Conservation (phyloP, 1,139 yeast genomes). For the Debaryomycetaceae sp. region DNA sequence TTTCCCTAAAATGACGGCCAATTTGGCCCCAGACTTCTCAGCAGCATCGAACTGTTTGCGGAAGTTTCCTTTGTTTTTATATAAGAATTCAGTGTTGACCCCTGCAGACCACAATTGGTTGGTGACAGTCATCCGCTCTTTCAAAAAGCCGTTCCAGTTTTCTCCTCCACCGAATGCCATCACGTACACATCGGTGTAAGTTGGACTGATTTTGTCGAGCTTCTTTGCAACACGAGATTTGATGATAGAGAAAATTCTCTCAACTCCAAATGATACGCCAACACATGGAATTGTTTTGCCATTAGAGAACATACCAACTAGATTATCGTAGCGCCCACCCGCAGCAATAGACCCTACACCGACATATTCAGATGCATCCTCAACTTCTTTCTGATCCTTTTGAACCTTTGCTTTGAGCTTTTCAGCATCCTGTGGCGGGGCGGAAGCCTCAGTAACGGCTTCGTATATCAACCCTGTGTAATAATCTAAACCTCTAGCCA, state of each 20-base stretch:
- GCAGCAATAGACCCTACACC: slow-evolving; percentile 99
- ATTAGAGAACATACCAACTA: slow-evolving; percentile 94
- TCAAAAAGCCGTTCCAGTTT: slow-evolving; percentile 87
- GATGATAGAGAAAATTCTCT: slow-evolving; percentile 85
- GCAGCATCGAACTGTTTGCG: slow-evolving; percentile 98
- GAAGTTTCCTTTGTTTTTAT: slow-evolving; percentile 88
- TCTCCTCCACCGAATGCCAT: slow-evolving; percentile 99
- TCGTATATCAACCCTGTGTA: slow-evolving; percentile 96
- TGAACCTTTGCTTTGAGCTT: slow-evolving; percentile 57
- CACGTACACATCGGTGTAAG: slow-evolving; percentile 86
- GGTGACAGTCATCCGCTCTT: slow-evolving; percentile 86
- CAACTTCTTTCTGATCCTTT: slow-evolving; percentile 49
- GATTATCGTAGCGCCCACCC: slow-evolving; percentile 95
- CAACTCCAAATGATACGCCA: slow-evolving; percentile 95
- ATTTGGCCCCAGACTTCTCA: slow-evolving; percentile 85
- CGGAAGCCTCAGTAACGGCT: slow-evolving; percentile 91
- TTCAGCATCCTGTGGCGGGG: slow-evolving; percentile 81
- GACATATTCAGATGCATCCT: slow-evolving; percentile 93
- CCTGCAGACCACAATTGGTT: slow-evolving; percentile 84
- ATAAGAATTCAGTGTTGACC: slow-evolving; percentile 84
- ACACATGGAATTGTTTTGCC: slow-evolving; percentile 96
- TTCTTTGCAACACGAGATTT: slow-evolving; percentile 66
- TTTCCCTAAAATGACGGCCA: slow-evolving; percentile 92
- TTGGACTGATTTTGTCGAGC: slow-evolving; percentile 61
- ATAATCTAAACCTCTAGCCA: slow-evolving; percentile 96